Base-by-base conservation (phyloP, 129 eudicot species). In the Arctium lappa region DNA sequence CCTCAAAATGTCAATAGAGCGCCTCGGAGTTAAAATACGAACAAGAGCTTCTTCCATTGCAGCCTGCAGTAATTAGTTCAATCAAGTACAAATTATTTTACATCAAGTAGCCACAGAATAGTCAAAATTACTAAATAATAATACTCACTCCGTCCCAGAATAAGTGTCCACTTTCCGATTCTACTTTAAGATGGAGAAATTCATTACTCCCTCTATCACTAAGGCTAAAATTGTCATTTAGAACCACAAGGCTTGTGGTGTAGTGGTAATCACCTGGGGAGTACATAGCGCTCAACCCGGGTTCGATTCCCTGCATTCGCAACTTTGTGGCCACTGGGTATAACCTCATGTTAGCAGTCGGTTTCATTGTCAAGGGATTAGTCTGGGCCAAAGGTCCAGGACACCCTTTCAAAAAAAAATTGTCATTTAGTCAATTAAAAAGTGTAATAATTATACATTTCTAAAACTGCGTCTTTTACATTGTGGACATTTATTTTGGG, bases 21-120 rank as follows among this genome's bases (percentile, higher is more conserved):
- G 91, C 63, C 89, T 90, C 10, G 98, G 99, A 40, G 98, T 96
- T 87, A 96, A 88, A 34, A 96, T 96, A 42, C 98, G 98, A 87
- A 93, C 94, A 85, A 96, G 98, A 48, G 99, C 99, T 73, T 96
- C 99, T 81, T 93, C 99, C 99, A 96, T 96, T 44, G 99, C 98
- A 82, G 93, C 86, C 98, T 94, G 80, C 65, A 72, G 75, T 72
- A 46, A 82, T 82, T 78, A 16, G 83, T 79, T 60, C 82, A n/a
- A 82, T 76, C 32, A 74, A 82, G 38, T 73, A 73, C 42, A 88
- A n/a, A 37, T 22, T 79, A 46, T 44, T 27, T 29, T 10, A 72
- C 29, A 65, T 65, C 38, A 80, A 39, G 72, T n/a, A 81, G 18
- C 53, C 74, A 75, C 27, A 31, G 13, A 70, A 12, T 2, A 31